Percentiles rank a stretch among this genome's conserved stretches.
Evolutionary conservation across 2,329 filamentous ascomycete species (phyloP).

Genomic region (Dactylellina parvicollis): DNA sequence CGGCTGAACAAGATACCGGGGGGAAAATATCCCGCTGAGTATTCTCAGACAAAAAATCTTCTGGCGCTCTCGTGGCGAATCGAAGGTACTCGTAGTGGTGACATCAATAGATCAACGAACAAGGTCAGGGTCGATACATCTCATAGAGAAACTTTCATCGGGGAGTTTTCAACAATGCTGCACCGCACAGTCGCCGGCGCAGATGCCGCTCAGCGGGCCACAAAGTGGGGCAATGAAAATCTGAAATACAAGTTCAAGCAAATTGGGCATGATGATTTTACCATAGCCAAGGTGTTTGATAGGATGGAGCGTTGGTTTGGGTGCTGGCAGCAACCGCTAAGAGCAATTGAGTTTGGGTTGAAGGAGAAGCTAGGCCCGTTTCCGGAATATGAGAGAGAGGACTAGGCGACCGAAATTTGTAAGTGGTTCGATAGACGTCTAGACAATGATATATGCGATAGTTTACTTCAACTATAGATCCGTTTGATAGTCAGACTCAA

Average conservation of each 20-base stretch:
- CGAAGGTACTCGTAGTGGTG: background rate
- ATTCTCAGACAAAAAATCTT: background rate
- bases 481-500: background rate
- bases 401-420: background rate
- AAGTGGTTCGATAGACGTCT: background rate
- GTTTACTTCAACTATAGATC: background rate
- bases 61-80: constrained; percentile 5
- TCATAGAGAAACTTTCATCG: background rate
- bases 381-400: constrained; percentile 16
- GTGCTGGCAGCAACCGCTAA: constrained; percentile 17
- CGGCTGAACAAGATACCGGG: constrained; percentile 3
- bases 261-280: background rate
- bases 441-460: background rate
- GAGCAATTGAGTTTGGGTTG: background rate
- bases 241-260: constrained; percentile 3
- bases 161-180: background rate
- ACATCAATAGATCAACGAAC: background rate
- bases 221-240: background rate
- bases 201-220: background rate
- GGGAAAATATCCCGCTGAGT: background rate
- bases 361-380: constrained; percentile 10
- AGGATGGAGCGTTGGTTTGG: constrained; percentile 4
- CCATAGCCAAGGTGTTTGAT: constrained; percentile 2
- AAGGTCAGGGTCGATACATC: constrained; percentile 6
- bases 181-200: background rate